Base-by-base conservation (phyloP, 148 eudicot genomes). In the Polygonum maritimum region DNA sequence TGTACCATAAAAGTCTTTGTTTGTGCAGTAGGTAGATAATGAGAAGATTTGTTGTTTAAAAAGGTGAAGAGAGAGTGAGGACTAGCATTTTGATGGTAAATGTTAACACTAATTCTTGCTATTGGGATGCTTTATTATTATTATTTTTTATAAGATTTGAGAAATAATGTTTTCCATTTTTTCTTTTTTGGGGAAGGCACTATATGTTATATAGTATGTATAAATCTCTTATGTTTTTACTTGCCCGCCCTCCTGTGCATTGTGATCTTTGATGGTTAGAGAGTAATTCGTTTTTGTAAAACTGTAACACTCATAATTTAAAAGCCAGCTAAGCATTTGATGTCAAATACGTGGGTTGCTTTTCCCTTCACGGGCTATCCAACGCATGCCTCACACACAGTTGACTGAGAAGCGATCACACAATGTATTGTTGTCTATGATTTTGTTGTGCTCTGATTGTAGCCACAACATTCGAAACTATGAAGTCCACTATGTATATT, bases 11-110 rank as follows among this genome's bases (percentile, higher is more conserved):
- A 67, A 67, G 35, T 67, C 44, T 67, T 62, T 36, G 71, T 19
- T 67, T 67, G 71, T 67, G 71, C 44, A 67, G 41, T 35, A 67
- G 71, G 71, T 67, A 67, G 71, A 67, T 67, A 67, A 36, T 67
- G 71, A 67, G 71, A 67, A 67, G 14, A 31, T 60, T 60, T 60
- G 35, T 60, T 54, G 60, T 54, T 54, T 54, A n/a, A 54, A 54
- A 19, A 54, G 60, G 19, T 54, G 60, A 57, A 19, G 22, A 22
- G 65, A 58, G 39, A 33, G 39, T 10, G 41, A 67, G 71, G 31
- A 67, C 45, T 2, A 35, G 71, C 71, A 67, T 67, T 65, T 63
- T 67, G 45, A 36, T 67, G 41, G 44, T 35, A 67, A 57, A 38
- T 16, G 15, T 14, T 67, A 15, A 67, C 21, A 67, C 21, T 36